Base-by-base conservation (phyloP, 75 land plant genomes). In the Adiantum capillusveneris region DNA sequence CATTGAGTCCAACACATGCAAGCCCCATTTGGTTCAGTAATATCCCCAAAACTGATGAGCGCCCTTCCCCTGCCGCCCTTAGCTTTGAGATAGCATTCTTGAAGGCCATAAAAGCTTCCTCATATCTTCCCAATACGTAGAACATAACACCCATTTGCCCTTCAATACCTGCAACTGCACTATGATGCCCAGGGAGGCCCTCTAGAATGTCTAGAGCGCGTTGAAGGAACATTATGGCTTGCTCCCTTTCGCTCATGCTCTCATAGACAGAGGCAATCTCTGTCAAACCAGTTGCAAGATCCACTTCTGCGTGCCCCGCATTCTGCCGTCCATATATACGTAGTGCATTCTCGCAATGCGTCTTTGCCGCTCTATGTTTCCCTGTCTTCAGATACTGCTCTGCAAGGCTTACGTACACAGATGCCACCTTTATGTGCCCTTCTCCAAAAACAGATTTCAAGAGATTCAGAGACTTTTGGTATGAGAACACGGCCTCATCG, bases 131-230 rank as follows among this genome's bases (percentile, higher is more conserved):
- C 39, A 72, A 26, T 75, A 84, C 67, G 56, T 79, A 84, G 27
- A 81, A 75, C 66, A 91, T 78, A 26, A 87, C 81, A 31, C 97
- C 97, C 58, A 91, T 82, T 44, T 91, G 97, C 1, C 93, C 97
- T 65, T 91, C 97, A 44, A 91, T 76, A 7, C 88, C 93, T 3
- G 88, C 93, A 21, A 84, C 59, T 20, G 80, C 72, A 50, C 65
- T 74, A 37, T 72, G 82, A 70, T 79, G 80, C 65, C 96, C 97
- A 53, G 97, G 81, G 11, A 75, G 65, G 39, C 59, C 65, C 24
- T 77, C 79, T 26, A 81, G 79, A 36, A 82, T 77, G 63, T 76
- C 77, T 53, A 77, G 62, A n/a, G 92, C 93, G 44, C 75, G 80
- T 46, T 78, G 59, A 3, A 91, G 75, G 46, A 91, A 62, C 20